A percentile compares a stretch with the other conserved stretches of the same genome.
Conservation (phyloP, 495 filamentous ascomycete genomes). For the Parmelia sp. region DNA sequence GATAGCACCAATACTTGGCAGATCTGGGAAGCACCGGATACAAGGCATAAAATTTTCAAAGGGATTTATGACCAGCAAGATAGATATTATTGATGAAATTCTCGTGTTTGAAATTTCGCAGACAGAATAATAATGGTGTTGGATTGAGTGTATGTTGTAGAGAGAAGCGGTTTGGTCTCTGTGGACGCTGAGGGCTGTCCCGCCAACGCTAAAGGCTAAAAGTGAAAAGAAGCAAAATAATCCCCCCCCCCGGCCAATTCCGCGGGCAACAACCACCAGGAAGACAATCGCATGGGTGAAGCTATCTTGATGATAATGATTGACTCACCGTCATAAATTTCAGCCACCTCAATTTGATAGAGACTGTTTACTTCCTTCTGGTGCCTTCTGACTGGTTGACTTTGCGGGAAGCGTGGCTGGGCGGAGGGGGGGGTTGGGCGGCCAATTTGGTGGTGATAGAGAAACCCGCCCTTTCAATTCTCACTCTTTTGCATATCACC, state of each 20-base stretch:
- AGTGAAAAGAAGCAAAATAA: background rate
- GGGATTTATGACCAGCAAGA: background rate
- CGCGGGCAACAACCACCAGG: background rate
- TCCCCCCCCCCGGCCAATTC: background rate
- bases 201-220: background rate
- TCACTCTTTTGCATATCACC: conserved; percentile 2
- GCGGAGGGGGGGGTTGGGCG: conserved; percentile 12
- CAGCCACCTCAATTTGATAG: conserved; percentile 12
- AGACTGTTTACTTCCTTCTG: background rate
- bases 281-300: background rate
- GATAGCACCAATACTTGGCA: background rate
- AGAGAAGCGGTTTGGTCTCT: too few species aligned
- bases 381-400: conserved; percentile 11
- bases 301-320: background rate
- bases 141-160: too few species aligned
- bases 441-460: conserved; percentile 21
- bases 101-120: too few species aligned
- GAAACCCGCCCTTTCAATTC: conserved; percentile 14
- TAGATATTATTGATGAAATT: too few species aligned
- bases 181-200: too few species aligned
- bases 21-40: background rate
- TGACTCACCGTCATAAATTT: conserved; percentile 10
- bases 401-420: conserved; percentile 14
- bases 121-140: too few species aligned
- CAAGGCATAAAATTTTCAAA: background rate